Percentiles rank a stretch among this genome's conserved stretches.
Conservation (phyloP, 2,329 filamentous ascomycete species). For the Leptoxyphium fumago region DNA sequence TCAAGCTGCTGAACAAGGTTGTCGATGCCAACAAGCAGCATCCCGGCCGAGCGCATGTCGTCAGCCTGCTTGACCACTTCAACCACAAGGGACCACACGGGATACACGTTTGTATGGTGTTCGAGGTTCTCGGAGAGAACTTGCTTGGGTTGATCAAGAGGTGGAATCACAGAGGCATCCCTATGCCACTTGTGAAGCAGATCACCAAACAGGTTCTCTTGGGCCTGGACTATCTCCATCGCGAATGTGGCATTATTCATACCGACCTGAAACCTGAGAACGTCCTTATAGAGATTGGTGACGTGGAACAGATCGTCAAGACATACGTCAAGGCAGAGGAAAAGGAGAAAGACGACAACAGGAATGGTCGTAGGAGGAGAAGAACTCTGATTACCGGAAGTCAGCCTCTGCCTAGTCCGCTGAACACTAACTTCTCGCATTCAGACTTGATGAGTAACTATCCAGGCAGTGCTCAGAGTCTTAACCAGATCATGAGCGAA, state of each 20-base stretch:
- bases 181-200: conserved; percentile 91
- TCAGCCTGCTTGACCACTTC: conserved; percentile 90
- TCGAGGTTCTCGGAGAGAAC: conserved; percentile 94
- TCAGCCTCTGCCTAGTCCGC: conserved; percentile 84
- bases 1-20: conserved; percentile 94
- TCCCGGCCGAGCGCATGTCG: conserved; percentile 85
- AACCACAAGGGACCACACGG: conserved; percentile 96
- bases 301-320: conserved; percentile 97
- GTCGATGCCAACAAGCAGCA: conserved; percentile 90
- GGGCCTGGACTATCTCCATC: conserved; percentile 88
- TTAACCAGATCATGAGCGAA: conserved; percentile 74
- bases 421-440: conserved; percentile 82
- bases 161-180: conserved; percentile 96
- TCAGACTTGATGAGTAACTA: conserved; percentile 47
- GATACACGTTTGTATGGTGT: conserved; percentile 97
- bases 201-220: conserved; percentile 97
- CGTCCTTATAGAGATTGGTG: conserved; percentile 94
- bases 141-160: conserved; percentile 89
- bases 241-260: conserved; percentile 97
- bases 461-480: conserved; percentile 49
- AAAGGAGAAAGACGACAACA: conserved; percentile 67
- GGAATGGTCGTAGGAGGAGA: conserved; percentile 78
- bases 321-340: conserved; percentile 80
- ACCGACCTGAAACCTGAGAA: conserved; percentile 97
- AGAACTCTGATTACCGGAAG: conserved; percentile 93